A percentile compares a stretch with the other conserved stretches of the same genome.
Evolutionary conservation across 169 alveolate genomes (phyloP).

Genomic region (Eimeria acervulina): DNA sequence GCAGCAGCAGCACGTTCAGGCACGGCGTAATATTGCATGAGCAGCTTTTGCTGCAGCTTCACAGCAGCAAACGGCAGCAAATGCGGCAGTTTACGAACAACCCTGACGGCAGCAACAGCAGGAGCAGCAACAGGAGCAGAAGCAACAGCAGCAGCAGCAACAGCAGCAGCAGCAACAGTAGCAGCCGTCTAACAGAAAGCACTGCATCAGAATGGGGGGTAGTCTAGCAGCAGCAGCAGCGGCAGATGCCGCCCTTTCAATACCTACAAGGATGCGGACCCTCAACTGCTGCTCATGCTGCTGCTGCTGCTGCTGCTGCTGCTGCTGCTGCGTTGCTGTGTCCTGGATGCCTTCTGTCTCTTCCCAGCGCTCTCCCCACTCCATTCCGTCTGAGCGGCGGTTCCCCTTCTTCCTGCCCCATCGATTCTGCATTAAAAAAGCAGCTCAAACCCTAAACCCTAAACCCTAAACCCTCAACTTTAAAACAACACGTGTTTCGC

Average conservation of each 20-base stretch:
- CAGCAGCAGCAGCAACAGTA: no score
- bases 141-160: no score
- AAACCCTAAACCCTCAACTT: neutral
- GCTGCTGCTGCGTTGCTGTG: no score
- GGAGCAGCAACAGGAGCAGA: no score
- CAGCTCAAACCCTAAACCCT: neutral
- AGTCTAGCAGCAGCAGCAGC: neutral
- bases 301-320: no score
- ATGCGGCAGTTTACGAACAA: neutral
- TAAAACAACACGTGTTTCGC: no score
- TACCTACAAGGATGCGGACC: no score
- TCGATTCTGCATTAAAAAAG: slow-evolving; percentile 17
- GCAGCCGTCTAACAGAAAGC: no score
- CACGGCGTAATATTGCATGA: no score
- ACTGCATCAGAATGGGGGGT: no score
- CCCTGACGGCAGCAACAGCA: neutral
- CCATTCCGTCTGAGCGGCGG: slow-evolving; percentile 61
- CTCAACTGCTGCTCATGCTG: neutral
- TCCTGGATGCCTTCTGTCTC: neutral
- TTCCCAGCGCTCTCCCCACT: slow-evolving; percentile 78
- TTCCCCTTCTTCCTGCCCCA: slow-evolving; percentile 58
- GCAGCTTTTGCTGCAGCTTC: no score
- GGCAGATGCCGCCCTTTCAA: neutral
- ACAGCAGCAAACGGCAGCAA: neutral
- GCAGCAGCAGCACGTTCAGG: slow-evolving; percentile 12